These are phyloP conservation scores for Starmerella bacillaris DNA, from an alignment of 805 yeast species.

Conservation along the genomic window DNA sequence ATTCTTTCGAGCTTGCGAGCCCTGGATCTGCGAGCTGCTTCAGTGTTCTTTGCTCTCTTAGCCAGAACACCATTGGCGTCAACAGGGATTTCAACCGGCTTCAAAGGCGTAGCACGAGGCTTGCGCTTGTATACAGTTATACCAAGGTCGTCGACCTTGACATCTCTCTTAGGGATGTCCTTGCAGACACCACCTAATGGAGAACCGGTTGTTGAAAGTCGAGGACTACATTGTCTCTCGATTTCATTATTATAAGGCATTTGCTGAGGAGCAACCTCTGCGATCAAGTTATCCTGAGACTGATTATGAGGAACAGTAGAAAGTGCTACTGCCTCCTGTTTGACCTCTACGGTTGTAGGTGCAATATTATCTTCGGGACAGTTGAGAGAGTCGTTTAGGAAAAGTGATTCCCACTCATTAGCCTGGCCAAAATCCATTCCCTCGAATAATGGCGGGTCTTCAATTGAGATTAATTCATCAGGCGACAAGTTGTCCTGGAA, in stretches of 20 bases:
- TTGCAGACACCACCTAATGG: conserved; percentile 4
- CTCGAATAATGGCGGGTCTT: conserved; percentile 21
- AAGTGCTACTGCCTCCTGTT: neutral
- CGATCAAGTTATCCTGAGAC: too few species aligned
- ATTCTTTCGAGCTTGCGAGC: conserved; percentile 88
- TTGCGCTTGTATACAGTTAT: conserved; percentile 61
- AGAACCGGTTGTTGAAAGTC: neutral
- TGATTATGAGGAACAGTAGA: too few species aligned
- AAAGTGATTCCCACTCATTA: conserved; percentile 15
- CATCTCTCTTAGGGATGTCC: neutral
- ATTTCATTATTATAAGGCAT: neutral
- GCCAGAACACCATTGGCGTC: conserved; percentile 21
- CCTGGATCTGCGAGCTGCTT: conserved; percentile 86
- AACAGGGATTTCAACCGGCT: conserved; percentile 43
- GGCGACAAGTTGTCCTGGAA: conserved; percentile 13
- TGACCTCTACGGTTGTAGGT: neutral
- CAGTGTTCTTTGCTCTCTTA: conserved; percentile 89
- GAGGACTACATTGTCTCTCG: neutral
- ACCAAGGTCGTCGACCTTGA: conserved; percentile 44
- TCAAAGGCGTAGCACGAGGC: conserved; percentile 51
- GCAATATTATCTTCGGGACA: neutral
- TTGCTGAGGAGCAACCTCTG: neutral
- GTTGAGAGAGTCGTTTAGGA: conserved; percentile 8
- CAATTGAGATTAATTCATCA: conserved; percentile 14
- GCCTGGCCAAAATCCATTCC: conserved; percentile 13